phyloP scores from a whole-genome alignment of 2,329 filamentous ascomycete genomes.

The Apiospora pterosperma region DNA sequence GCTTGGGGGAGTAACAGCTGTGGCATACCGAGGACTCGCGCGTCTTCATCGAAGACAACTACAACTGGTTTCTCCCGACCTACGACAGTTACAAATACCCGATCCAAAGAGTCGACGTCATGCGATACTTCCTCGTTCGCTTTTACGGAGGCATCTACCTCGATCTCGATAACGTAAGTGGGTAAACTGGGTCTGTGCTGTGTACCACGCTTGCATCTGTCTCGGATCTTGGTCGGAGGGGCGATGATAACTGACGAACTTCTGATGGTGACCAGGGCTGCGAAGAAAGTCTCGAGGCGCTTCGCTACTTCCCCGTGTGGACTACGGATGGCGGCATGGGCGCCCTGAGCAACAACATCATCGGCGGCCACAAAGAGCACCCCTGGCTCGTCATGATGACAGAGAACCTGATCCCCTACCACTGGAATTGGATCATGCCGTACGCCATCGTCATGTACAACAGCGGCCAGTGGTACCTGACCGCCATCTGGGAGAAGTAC shows the following conservation, averaged over 20 bases:
- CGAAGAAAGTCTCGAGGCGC: slow-evolving; percentile 61
- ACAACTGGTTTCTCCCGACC: slow-evolving; percentile 73
- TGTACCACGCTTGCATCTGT: background rate
- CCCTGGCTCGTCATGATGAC: slow-evolving; percentile 68
- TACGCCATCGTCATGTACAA: slow-evolving; percentile 76
- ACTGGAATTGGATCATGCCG: slow-evolving; percentile 65
- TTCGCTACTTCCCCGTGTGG: slow-evolving; percentile 64
- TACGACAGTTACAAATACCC: slow-evolving; percentile 72
- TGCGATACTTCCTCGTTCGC: slow-evolving; percentile 75
- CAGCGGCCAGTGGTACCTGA: slow-evolving; percentile 67
- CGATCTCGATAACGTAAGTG: slow-evolving; percentile 57
- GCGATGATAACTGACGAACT: background rate
- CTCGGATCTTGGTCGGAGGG: no score
- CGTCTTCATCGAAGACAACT: slow-evolving; percentile 70
- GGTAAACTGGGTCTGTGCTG: background rate
- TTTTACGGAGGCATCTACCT: slow-evolving; percentile 80
- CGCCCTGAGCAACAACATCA: slow-evolving; percentile 58
- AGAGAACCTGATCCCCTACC: slow-evolving; percentile 59
- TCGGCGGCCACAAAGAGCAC: slow-evolving; percentile 65
- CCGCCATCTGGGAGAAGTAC: slow-evolving; percentile 69
- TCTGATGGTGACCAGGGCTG: slow-evolving; percentile 51
- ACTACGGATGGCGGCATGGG: slow-evolving; percentile 46
- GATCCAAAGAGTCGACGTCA: slow-evolving; percentile 74
- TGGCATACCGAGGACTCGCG: slow-evolving; percentile 72
- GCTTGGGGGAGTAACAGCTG: slow-evolving; percentile 43